Conservation (phyloP, 2,329 filamentous ascomycete species). For the Monosporascus sp. region DNA sequence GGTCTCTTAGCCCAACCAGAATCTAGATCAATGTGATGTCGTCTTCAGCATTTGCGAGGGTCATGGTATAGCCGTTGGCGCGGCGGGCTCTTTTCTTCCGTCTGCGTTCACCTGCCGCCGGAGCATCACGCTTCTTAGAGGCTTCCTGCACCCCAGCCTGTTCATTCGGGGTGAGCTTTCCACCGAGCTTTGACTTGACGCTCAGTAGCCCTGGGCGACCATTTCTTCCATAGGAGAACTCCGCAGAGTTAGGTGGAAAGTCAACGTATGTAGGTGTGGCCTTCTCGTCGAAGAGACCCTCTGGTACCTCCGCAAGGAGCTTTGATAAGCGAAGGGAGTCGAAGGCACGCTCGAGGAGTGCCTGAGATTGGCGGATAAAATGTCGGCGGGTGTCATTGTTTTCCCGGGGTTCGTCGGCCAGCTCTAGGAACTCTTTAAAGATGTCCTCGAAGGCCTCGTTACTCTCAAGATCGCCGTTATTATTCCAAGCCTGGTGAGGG, state of each 20-base stretch:
- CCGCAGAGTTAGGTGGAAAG: not conserved
- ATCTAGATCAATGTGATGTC: conserved; percentile 4
- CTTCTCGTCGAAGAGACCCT: not conserved
- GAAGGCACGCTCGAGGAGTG: conserved; percentile 1
- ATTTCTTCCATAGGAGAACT: conserved; percentile 4
- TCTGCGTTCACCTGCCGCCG: not conserved
- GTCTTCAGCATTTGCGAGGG: conserved; percentile 1
- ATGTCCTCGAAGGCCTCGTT: not conserved
- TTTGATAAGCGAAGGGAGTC: conserved; percentile 1
- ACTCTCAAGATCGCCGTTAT: not conserved
- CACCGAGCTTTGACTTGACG: conserved; percentile 7
- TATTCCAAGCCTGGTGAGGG: not conserved
- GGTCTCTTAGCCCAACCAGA: not conserved
- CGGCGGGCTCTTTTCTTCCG: not conserved
- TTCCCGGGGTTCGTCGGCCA: not conserved
- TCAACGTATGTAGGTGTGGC: conserved; percentile 9
- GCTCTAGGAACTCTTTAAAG: not conserved
- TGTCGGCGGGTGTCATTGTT: not conserved
- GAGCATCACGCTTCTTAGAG: not conserved
- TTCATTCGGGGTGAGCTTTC: conserved; percentile 1
- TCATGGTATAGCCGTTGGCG: conserved; percentile 2
- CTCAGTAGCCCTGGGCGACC: conserved; percentile 5
- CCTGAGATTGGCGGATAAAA: not conserved
- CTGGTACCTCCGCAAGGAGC: not conserved
- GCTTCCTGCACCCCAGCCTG: not conserved